Conservation (phyloP, 2,329 filamentous ascomycete genomes). For the Pseudocercospora ulei region DNA sequence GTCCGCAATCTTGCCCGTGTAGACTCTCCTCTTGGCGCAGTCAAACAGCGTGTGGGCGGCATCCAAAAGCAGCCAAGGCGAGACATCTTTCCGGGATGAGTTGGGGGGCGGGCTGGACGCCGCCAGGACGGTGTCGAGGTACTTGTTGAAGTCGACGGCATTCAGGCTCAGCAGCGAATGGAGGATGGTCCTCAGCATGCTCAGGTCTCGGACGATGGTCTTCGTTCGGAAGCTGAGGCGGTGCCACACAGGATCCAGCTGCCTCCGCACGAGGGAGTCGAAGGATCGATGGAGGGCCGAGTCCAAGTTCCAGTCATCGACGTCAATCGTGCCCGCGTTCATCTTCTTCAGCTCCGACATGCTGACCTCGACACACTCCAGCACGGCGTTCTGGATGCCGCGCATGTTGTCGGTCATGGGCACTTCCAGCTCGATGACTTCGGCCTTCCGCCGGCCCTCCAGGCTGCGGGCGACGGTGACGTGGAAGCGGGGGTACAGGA, state of each 20-base stretch:
- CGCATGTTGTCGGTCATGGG: conserved; percentile 92
- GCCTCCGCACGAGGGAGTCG: conserved; percentile 74
- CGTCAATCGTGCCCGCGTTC: conserved; percentile 73
- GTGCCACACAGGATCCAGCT: conserved; percentile 95
- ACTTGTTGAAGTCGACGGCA: conserved; percentile 80
- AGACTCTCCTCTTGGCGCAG: conserved; percentile 78
- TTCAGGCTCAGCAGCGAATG: conserved; percentile 76
- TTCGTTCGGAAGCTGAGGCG: conserved; percentile 88
- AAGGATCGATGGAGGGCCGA: conserved; percentile 89
- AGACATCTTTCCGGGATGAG: conserved; percentile 77
- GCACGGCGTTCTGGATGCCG: conserved; percentile 83
- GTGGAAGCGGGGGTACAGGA: conserved; percentile 89
- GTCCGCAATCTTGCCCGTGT: conserved; percentile 60
- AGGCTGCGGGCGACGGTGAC: conserved; percentile 78
- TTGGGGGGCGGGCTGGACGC: conserved; percentile 81
- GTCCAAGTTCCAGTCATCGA: conserved; percentile 95
- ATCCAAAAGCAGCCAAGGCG: conserved; percentile 92
- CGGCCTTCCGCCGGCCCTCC: conserved; percentile 83
- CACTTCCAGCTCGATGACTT: conserved; percentile 93
- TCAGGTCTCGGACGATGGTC: conserved; percentile 84
- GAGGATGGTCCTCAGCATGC: conserved; percentile 70
- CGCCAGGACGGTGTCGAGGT: conserved; percentile 86
- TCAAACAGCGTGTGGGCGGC: conserved; percentile 91
- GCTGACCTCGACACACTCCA: conserved; percentile 92
- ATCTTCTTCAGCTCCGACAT: conserved; percentile 88